These are phyloP conservation scores for Fraxinus anomala DNA, from an alignment of 257 asterid genomes.

Conservation along the genomic window DNA sequence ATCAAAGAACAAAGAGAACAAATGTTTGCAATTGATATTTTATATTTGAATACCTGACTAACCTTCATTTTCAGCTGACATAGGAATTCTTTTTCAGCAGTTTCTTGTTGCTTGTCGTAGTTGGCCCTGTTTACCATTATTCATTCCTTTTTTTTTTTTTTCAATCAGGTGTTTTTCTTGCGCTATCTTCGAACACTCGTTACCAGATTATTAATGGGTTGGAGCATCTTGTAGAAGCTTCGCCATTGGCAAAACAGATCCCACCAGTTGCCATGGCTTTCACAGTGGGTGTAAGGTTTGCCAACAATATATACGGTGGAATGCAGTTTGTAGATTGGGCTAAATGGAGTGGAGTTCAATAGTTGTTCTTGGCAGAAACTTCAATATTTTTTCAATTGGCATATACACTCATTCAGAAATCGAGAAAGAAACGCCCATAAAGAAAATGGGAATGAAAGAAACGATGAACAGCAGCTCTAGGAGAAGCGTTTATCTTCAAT, in stretches of 20 bases:
- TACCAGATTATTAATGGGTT: conserved; percentile 86
- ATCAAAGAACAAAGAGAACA: not conserved
- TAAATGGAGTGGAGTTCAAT: conserved; percentile 81
- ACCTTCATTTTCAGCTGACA: not conserved
- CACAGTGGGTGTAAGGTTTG: conserved; percentile 82
- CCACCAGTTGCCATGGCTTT: conserved; percentile 86
- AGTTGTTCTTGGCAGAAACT: not conserved
- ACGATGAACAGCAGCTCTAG: not conserved
- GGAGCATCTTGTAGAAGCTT: conserved; percentile 70
- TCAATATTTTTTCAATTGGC: not conserved
- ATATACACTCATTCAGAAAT: not conserved
- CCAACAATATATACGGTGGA: conserved; percentile 86
- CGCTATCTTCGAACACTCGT: conserved; percentile 83
- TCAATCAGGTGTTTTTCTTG: conserved; percentile 73
- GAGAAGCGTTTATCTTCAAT: not conserved
- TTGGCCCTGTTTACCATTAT: not conserved
- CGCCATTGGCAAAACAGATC: conserved; percentile 63
- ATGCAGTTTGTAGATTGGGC: conserved; percentile 99
- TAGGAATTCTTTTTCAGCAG: not conserved
- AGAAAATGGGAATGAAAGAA: not conserved
- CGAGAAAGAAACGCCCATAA: not conserved
- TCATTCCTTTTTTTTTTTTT: not conserved
- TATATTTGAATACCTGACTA: not conserved
- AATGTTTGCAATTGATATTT: not conserved
- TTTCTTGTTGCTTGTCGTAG: not conserved